phyloP scores from a whole-genome alignment of 1,284 basidiomycete species.

The Puccinia coronata region DNA sequence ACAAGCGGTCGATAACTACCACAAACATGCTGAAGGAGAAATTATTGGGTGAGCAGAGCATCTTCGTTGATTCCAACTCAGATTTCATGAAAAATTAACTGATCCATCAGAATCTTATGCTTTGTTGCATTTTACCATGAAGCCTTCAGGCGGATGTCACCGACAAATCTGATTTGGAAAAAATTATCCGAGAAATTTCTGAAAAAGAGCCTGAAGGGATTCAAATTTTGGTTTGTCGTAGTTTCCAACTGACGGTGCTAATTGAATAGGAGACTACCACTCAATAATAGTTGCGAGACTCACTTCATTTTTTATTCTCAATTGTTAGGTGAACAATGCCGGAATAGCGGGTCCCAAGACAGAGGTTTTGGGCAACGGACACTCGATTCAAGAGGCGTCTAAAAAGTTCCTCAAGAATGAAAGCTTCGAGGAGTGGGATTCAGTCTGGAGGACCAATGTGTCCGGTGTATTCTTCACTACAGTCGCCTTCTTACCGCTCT shows the following conservation, averaged over 20 bases:
- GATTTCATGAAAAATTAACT: background rate
- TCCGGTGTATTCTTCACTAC: slow-evolving; percentile 44
- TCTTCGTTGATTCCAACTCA: background rate
- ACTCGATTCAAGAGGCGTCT: slow-evolving; percentile 7
- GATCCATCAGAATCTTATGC: background rate
- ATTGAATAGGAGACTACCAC: background rate
- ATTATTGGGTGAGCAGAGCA: slow-evolving; percentile 32
- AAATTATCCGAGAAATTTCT: slow-evolving; percentile 34
- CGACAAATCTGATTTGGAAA: slow-evolving; percentile 43
- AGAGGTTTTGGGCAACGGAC: background rate
- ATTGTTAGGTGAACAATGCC: slow-evolving; percentile 41
- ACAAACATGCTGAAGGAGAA: slow-evolving; percentile 40
- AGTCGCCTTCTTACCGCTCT: slow-evolving; percentile 38
- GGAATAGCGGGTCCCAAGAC: slow-evolving; percentile 45
- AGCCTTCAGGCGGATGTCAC: slow-evolving; percentile 47
- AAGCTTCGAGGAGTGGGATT: slow-evolving; percentile 45
- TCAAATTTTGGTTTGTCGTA: slow-evolving; percentile 46
- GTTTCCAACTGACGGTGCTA: background rate
- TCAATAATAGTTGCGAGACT: background rate
- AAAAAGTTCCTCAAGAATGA: slow-evolving; percentile 28
- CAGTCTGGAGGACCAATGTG: slow-evolving; percentile 49
- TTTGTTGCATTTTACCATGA: background rate
- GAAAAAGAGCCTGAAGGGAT: slow-evolving; percentile 43
- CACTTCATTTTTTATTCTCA: background rate
- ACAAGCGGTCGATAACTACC: slow-evolving; percentile 43